Percentiles rank a stretch among this genome's conserved stretches.
phyloP scores from a whole-genome alignment of 1,284 basidiomycete genomes.

The Ceraceosorus guamensis region DNA sequence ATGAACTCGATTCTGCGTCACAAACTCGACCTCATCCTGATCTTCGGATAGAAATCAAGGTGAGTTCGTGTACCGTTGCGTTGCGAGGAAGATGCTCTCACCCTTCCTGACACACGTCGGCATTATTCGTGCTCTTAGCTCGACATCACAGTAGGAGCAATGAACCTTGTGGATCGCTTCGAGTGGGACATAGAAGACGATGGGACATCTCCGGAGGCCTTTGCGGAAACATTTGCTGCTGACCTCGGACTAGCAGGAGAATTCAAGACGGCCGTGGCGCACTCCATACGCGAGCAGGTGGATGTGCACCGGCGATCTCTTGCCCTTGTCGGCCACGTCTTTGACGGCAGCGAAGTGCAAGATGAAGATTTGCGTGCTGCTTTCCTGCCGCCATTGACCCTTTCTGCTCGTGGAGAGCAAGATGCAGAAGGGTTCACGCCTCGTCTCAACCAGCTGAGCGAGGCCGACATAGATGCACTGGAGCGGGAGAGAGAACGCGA shows the following conservation, averaged over 20 bases:
- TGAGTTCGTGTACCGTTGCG: constrained; percentile 47
- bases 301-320: constrained; percentile 85
- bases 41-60: constrained; percentile 83
- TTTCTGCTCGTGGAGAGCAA: constrained; percentile 58
- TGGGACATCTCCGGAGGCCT: constrained; percentile 77
- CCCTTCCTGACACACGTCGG: constrained; percentile 14
- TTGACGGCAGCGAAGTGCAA: constrained; percentile 67
- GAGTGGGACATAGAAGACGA: constrained; percentile 85
- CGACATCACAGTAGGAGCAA: constrained; percentile 87
- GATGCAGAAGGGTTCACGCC: constrained; percentile 65
- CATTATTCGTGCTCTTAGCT: constrained; percentile 55
- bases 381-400: constrained; percentile 68
- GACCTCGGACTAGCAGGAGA: constrained; percentile 88
- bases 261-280: constrained; percentile 80
- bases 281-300: constrained; percentile 92
- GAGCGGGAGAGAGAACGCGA: constrained; percentile 93
- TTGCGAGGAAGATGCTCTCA: constrained; percentile 7
- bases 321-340: constrained; percentile 79
- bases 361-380: constrained; percentile 88
- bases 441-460: constrained; percentile 75
- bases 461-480: constrained; percentile 72
- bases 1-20: too few relatives aligned
- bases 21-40: constrained; percentile 55
- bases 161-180: constrained; percentile 93
- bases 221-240: constrained; percentile 75